phyloP scores from a whole-genome alignment of 495 filamentous ascomycete species.

The Penicillium silybi region DNA sequence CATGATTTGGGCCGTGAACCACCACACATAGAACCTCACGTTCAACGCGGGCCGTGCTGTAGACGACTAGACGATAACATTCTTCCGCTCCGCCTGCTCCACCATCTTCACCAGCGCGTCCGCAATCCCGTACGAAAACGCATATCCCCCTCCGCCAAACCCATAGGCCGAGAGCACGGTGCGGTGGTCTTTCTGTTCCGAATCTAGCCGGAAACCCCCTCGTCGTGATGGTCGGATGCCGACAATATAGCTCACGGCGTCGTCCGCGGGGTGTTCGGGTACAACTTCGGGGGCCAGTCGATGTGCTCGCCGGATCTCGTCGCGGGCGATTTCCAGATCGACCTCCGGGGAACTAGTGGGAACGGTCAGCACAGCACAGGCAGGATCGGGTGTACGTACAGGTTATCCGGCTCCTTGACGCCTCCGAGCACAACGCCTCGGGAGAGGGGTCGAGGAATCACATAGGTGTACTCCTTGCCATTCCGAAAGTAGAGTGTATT shows the following conservation, averaged over 20 bases:
- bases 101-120: slow-evolving; percentile 41
- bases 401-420: slow-evolving; percentile 38
- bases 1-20: no score
- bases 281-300: slow-evolving; percentile 39
- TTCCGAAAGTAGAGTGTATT: slow-evolving; percentile 39
- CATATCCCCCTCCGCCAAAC: slow-evolving; percentile 43
- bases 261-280: slow-evolving; percentile 29
- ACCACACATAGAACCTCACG: neutral
- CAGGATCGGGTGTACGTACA: slow-evolving; percentile 22
- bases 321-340: slow-evolving; percentile 36
- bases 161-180: slow-evolving; percentile 39
- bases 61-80: slow-evolving; percentile 23
- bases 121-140: slow-evolving; percentile 42
- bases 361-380: neutral
- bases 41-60: neutral
- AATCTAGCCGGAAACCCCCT: slow-evolving; percentile 38
- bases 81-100: slow-evolving; percentile 28
- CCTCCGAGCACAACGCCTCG: slow-evolving; percentile 45
- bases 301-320: slow-evolving; percentile 42
- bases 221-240: slow-evolving; percentile 39
- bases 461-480: slow-evolving; percentile 47
- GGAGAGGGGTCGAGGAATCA: slow-evolving; percentile 45
- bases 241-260: slow-evolving; percentile 34
- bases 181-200: slow-evolving; percentile 23
- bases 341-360: slow-evolving; percentile 29